Evolutionary conservation across 495 filamentous ascomycete species (phyloP).

Genomic region (Beverwykella pulmonaria): DNA sequence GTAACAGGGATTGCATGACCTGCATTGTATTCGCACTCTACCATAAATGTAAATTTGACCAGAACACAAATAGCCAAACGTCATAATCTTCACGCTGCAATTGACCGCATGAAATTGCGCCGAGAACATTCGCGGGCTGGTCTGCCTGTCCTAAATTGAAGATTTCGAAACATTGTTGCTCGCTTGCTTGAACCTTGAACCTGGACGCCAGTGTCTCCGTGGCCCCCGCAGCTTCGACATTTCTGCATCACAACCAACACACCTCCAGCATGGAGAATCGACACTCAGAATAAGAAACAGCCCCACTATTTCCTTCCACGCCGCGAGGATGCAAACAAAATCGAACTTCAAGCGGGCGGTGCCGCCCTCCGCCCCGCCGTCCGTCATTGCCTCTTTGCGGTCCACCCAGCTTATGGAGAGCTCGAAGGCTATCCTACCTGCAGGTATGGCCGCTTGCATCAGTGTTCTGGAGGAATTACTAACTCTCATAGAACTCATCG

Average conservation of each 20-base stretch:
- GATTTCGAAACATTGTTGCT: neutral
- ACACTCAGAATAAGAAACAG: neutral
- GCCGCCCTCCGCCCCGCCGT: constrained; percentile 50
- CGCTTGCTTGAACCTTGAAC: neutral
- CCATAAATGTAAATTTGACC: too few relatives aligned
- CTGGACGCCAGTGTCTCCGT: neutral
- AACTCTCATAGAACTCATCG: constrained; percentile 73
- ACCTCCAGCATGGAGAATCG: constrained; percentile 9
- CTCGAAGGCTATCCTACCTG: constrained; percentile 73
- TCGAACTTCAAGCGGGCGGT: constrained; percentile 66
- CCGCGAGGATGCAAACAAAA: constrained; percentile 50
- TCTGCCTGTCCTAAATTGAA: too few relatives aligned
- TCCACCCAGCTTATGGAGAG: constrained; percentile 71
- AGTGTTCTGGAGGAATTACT: neutral
- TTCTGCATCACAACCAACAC: neutral
- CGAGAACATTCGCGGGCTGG: too few relatives aligned
- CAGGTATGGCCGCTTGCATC: constrained; percentile 55
- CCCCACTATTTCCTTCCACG: neutral
- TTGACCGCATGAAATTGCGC: too few relatives aligned
- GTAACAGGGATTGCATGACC: too few relatives aligned
- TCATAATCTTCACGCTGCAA: too few relatives aligned
- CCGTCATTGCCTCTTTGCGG: constrained; percentile 73
- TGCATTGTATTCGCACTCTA: too few relatives aligned
- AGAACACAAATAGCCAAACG: too few relatives aligned
- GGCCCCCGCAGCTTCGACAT: constrained; percentile 2